phyloP scores from a whole-genome alignment of 257 asterid genomes.

The Asclepias syriaca region DNA sequence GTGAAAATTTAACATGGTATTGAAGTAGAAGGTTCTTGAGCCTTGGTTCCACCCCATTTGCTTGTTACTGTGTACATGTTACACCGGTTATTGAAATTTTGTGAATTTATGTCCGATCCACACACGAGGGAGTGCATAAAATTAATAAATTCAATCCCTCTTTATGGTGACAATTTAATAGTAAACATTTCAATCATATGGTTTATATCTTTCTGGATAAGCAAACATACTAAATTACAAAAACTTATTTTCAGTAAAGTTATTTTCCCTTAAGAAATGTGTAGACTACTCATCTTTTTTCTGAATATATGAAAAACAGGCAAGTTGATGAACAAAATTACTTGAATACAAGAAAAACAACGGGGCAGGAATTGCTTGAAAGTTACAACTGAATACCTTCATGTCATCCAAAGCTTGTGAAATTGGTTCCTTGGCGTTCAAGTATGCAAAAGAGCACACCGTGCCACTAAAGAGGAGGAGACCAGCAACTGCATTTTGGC shows the following conservation, averaged over 20 bases:
- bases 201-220: neutral
- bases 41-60: too few relatives aligned
- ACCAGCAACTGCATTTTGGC: conserved; percentile 65
- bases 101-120: too few relatives aligned
- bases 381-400: conserved; percentile 45
- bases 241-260: neutral
- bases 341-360: neutral
- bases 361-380: neutral
- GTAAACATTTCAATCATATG: neutral
- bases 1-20: too few relatives aligned
- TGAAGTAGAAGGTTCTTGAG: too few relatives aligned
- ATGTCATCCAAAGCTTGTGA: conserved; percentile 80
- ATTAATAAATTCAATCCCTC: too few relatives aligned
- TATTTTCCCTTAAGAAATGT: neutral
- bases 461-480: conserved; percentile 60
- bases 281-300: neutral
- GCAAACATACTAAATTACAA: neutral
- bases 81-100: too few relatives aligned
- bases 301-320: neutral
- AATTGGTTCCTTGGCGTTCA: conserved; percentile 66
- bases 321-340: neutral
- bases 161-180: too few relatives aligned
- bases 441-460: conserved; percentile 66
- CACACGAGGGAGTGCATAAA: too few relatives aligned
- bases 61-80: too few relatives aligned